Evolutionary conservation across 139 green algal species (phyloP), one percentile per base, ranked within the genome.

Genomic region (Nannochloris sp.): DNA sequence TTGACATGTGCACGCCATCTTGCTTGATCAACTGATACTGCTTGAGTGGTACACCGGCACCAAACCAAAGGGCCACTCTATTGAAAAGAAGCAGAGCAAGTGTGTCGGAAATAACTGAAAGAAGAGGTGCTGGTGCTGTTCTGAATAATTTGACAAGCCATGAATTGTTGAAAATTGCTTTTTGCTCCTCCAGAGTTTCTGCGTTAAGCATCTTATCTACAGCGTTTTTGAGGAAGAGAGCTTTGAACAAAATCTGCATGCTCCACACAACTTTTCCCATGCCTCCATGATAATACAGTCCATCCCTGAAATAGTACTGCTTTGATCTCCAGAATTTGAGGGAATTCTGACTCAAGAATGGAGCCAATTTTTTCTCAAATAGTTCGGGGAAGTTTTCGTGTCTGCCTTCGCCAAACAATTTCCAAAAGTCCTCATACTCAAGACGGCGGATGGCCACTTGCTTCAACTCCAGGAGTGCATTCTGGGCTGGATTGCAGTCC

Each of bases 401-500:
- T 46, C 46, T 56, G 17, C 83, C 84, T 68, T 91, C 82, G 0
- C 86, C 87, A 69, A 91, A 87, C 77, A 97, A 73, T 67, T 84
- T 74, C 90, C 93, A 98, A 8, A 89, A 78, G 62, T 98, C 86
- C 63, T 97, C 86, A 59, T 88, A 97, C 6, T 83, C 72, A 36
- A 98, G 80, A 29, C 87, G 70, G 77, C 72, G 77, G 70, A 95
- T 91, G 53, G 87, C 89, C 46, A 71, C 63, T 28, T 72, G 58
- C 74, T 99, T 99, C 4, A 99, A 81, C 79, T 99, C 93, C 45
- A 98, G 78, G 40, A 98, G 79, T 14, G 87, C 87, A 8, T 67
- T 85, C 75, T 97, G 91, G 6, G 93, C 93, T 16, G 91, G 90
- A 78, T 99, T 99, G 84, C 95, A 96, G 84, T 99, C 93, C 51